These are phyloP conservation scores for Ogataea nitratoaversa DNA, from an alignment of 805 yeast genomes.

Conservation along the genomic window DNA sequence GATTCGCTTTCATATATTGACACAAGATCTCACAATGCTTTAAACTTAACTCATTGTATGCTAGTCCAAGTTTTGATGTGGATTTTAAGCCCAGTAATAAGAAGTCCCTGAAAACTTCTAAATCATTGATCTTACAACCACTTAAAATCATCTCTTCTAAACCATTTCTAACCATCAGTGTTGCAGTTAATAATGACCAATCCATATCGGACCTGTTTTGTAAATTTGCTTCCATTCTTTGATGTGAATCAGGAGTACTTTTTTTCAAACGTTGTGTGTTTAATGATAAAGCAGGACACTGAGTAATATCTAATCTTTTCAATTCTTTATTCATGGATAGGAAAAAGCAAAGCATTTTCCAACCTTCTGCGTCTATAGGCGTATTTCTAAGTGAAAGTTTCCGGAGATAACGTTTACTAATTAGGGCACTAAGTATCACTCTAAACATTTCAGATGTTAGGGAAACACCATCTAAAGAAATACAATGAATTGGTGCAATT, in stretches of 20 bases:
- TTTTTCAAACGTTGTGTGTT: constrained; percentile 37
- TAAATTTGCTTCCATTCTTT: constrained; percentile 43
- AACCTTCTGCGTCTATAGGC: constrained; percentile 64
- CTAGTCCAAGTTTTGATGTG: constrained; percentile 70
- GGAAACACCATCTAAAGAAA: constrained; percentile 75
- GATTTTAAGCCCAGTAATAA: constrained; percentile 52
- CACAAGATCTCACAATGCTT: constrained; percentile 56
- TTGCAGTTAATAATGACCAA: constrained; percentile 74
- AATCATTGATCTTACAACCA: constrained; percentile 63
- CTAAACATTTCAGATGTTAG: constrained; percentile 73
- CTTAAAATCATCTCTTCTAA: constrained; percentile 75
- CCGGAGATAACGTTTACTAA: constrained; percentile 60
- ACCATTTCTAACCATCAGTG: constrained; percentile 65
- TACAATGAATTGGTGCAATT: constrained; percentile 73
- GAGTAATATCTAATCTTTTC: constrained; percentile 66
- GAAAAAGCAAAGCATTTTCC: constrained; percentile 78
- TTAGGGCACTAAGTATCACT: constrained; percentile 65
- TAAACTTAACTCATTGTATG: constrained; percentile 60
- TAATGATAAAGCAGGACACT: constrained; percentile 48
- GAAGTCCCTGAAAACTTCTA: constrained; percentile 50
- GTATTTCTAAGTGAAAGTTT: constrained; percentile 78
- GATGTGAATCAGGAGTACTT: constrained; percentile 15
- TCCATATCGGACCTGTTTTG: constrained; percentile 71
- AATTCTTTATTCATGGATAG: constrained; percentile 57
- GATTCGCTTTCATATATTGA: constrained; percentile 50